phyloP scores from a whole-genome alignment of 208 protist species.

The Trypanosoma platydactyli region DNA sequence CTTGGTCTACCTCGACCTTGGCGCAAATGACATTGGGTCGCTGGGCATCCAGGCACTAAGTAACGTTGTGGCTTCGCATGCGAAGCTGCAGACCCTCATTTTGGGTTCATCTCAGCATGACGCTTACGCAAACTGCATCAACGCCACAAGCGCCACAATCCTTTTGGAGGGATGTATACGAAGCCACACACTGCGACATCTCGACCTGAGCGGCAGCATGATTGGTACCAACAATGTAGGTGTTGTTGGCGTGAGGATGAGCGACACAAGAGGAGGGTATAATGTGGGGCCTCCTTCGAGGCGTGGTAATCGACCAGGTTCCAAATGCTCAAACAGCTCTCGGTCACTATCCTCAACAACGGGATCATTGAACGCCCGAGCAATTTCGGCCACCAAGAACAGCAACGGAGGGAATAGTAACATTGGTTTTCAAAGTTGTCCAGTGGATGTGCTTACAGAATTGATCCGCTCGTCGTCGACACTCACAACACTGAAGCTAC shows the following conservation, averaged over 20 bases:
- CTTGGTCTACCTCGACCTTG: constrained; percentile 77
- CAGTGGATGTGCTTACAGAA: constrained; percentile 68
- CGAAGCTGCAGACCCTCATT: constrained; percentile 67
- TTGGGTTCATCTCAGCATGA: constrained; percentile 62
- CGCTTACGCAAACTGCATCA: constrained; percentile 79
- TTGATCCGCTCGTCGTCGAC: constrained; percentile 53
- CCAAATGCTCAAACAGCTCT: neutral
- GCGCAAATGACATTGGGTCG: constrained; percentile 75
- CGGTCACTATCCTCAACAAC: neutral
- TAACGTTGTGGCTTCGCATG: constrained; percentile 65
- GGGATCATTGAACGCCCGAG: neutral
- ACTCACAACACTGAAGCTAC: constrained; percentile 59
- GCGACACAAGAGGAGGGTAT: neutral
- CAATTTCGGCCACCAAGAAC: neutral
- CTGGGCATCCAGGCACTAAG: constrained; percentile 64
- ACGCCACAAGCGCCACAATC: constrained; percentile 43
- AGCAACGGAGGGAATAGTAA: neutral
- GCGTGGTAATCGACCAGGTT: neutral
- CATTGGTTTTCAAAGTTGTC: constrained; percentile 16
- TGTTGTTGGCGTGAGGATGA: neutral
- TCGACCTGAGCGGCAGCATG: constrained; percentile 75
- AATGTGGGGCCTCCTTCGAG: neutral
- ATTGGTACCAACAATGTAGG: constrained; percentile 28
- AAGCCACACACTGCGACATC: constrained; percentile 60
- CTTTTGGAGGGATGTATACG: constrained; percentile 76